Evolutionary conservation across 306 rosid genomes (phyloP).

Genomic region (Cicer pinnatifidum): DNA sequence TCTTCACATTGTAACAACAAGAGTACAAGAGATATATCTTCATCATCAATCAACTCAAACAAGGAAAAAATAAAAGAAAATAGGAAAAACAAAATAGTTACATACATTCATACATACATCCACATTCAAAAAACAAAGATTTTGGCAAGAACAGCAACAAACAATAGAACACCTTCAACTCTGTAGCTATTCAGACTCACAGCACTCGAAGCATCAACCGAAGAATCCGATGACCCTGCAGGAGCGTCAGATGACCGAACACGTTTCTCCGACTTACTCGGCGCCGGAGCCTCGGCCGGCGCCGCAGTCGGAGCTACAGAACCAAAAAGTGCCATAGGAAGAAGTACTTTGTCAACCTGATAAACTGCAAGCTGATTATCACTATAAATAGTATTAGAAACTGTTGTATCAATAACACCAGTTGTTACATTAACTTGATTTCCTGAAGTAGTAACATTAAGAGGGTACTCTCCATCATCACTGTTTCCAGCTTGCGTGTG

Average conservation of each 20-base stretch:
- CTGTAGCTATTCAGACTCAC: conserved; percentile 16
- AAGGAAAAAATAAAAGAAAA: conserved; percentile 3
- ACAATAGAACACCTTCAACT: conserved; percentile 13
- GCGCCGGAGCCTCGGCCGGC: conserved; percentile 70
- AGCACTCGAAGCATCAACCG: conserved; percentile 53
- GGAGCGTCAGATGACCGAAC: conserved; percentile 67
- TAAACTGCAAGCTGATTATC: conserved; percentile 77
- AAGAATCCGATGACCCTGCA: conserved; percentile 46
- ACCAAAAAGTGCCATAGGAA: conserved; percentile 73
- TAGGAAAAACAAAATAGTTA: not conserved
- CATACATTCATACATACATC: conserved; percentile 11
- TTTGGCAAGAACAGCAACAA: conserved; percentile 22
- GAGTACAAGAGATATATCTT: conserved; percentile 42
- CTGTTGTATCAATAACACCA: conserved; percentile 69
- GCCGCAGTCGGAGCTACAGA: conserved; percentile 31
- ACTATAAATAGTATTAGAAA: conserved; percentile 69
- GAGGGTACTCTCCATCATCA: conserved; percentile 68
- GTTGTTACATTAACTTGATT: conserved; percentile 83
- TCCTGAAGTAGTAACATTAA: conserved; percentile 86
- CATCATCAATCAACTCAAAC: conserved; percentile 42
- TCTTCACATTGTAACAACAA: conserved; percentile 34
- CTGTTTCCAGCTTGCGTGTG: conserved; percentile 89
- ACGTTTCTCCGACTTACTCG: conserved; percentile 60
- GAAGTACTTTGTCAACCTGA: conserved; percentile 83
- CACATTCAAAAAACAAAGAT: conserved; percentile 41